Base-by-base conservation (phyloP, 495 filamentous ascomycete species). In the Penicillium argentinense region DNA sequence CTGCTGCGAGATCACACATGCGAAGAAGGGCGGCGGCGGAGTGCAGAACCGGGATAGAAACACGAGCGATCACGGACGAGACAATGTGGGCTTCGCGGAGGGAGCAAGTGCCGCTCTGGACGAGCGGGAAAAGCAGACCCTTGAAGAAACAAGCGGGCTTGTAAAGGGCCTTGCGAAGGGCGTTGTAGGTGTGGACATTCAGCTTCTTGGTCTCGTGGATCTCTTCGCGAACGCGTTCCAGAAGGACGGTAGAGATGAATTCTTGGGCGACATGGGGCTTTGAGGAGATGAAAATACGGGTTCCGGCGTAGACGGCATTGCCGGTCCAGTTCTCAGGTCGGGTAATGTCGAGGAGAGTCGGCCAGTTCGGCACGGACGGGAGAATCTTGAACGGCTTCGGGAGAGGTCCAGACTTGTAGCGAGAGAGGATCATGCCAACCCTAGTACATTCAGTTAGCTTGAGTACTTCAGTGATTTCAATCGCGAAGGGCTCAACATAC, bases 311-410 rank as follows among this genome's bases (percentile, higher is more conserved):
- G 56, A 84, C 80, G 42, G 86, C 86, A 60, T 97, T 90, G 13
- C 90, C 78, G 0, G 91, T 93, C 93, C 92, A 96, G 51, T 77
- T 75, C 45, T 89, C 85, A 9, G 91, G 90, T 4, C 79, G 79
- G 11, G 90, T 95, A 47, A 93, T 81, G 43, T 81, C 74, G 53
- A 96, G 80, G 30, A 97, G 87, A 14, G 87, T 87, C 53, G 89
- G 87, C 88, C 89, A 96, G 56, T 90, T 83, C 2, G 90, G 90
- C 7, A 97, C 80, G 3, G 89, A 87, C 0, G 95, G 93, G 23
- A 99, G 79, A 48, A 97, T 88, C 68, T 97, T 97, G 79, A 99
- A 95, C 1, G 91, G 92, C 67, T 97, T 97, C 9, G 93, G 95
- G 18, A 97, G 79, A 53, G 89, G 89, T 16, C 93, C 93, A 8